A percentile compares a stretch with the other conserved stretches of the same genome.
Conservation (phyloP, 202 grass and related monocot genomes). For the Panicum hallii region DNA sequence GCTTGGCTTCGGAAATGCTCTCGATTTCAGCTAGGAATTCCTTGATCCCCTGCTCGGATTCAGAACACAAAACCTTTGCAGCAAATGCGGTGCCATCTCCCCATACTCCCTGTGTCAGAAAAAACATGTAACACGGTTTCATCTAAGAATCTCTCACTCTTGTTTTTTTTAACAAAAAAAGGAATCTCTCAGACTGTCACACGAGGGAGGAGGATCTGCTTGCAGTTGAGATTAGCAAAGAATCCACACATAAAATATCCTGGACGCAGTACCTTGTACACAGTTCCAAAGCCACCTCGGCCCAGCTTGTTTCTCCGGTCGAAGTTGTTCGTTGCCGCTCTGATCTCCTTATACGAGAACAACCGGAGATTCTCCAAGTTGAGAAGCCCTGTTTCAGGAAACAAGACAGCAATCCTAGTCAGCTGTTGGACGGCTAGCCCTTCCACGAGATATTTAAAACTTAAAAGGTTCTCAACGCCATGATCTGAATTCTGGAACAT, state of each 20-base stretch:
- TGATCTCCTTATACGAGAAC: slow-evolving; percentile 59
- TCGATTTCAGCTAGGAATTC: slow-evolving; percentile 82
- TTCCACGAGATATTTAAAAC: background rate
- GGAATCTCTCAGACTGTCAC: background rate
- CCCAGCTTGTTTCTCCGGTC: slow-evolving; percentile 52
- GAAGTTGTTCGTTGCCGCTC: slow-evolving; percentile 58
- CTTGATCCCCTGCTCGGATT: slow-evolving; percentile 67
- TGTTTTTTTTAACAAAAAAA: background rate
- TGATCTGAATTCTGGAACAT: background rate
- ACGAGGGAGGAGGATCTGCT: background rate
- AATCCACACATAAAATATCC: background rate
- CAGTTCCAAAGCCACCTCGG: slow-evolving; percentile 64
- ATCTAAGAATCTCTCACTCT: background rate
- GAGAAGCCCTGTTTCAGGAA: slow-evolving; percentile 29
- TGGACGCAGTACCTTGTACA: slow-evolving; percentile 53
- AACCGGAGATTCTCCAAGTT: slow-evolving; percentile 39
- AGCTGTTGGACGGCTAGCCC: background rate
- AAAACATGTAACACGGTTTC: background rate
- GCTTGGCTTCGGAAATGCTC: slow-evolving; percentile 57
- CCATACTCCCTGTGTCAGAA: slow-evolving; percentile 51
- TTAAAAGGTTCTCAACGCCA: background rate
- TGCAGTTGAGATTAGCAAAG: background rate
- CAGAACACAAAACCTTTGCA: slow-evolving; percentile 62
- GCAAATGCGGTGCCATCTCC: slow-evolving; percentile 57
- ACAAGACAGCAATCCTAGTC: slow-evolving; percentile 4